These are phyloP conservation scores for Dillenia suffruticosa DNA, from an alignment of 164 flowering plant genomes.

Conservation along the genomic window DNA sequence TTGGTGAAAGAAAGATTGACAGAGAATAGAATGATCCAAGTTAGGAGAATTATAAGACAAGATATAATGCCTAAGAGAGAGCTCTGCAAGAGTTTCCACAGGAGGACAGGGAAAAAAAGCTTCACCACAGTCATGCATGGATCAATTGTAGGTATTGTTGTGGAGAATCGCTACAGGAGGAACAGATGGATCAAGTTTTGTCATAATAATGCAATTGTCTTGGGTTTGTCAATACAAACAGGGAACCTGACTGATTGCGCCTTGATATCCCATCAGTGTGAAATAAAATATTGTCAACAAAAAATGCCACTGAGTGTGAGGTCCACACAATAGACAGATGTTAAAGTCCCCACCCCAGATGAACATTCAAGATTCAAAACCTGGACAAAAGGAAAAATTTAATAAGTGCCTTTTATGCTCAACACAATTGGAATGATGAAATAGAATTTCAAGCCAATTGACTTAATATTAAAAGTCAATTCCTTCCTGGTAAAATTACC, in stretches of 20 bases:
- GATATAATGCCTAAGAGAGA: conserved; percentile 44
- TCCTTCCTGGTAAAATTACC: too few species aligned
- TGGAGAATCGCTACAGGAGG: conserved; percentile 22
- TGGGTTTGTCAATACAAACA: conserved; percentile 77
- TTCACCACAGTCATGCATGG: conserved; percentile 65
- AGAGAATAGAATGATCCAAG: neutral
- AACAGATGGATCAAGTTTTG: conserved; percentile 28
- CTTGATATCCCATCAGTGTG: conserved; percentile 39
- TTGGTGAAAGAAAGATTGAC: conserved; percentile 1
- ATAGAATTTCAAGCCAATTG: too few species aligned
- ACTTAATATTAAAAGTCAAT: too few species aligned
- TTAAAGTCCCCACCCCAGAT: conserved; percentile 54
- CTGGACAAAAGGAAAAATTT: conserved; percentile 31
- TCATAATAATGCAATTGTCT: conserved; percentile 68
- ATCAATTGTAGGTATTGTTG: conserved; percentile 42
- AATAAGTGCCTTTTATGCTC: neutral
- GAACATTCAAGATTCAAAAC: conserved; percentile 80
- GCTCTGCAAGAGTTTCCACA: conserved; percentile 33
- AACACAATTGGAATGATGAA: too few species aligned
- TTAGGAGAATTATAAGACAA: too few species aligned
- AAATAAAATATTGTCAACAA: conserved; percentile 77
- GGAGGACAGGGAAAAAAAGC: conserved; percentile 25
- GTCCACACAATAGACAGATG: conserved; percentile 59
- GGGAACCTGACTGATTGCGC: conserved; percentile 32
- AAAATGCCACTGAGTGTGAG: conserved; percentile 72